These are phyloP conservation scores for Leptodontidium sp. DNA, from an alignment of 2,329 filamentous ascomycete genomes.

Conservation along the genomic window DNA sequence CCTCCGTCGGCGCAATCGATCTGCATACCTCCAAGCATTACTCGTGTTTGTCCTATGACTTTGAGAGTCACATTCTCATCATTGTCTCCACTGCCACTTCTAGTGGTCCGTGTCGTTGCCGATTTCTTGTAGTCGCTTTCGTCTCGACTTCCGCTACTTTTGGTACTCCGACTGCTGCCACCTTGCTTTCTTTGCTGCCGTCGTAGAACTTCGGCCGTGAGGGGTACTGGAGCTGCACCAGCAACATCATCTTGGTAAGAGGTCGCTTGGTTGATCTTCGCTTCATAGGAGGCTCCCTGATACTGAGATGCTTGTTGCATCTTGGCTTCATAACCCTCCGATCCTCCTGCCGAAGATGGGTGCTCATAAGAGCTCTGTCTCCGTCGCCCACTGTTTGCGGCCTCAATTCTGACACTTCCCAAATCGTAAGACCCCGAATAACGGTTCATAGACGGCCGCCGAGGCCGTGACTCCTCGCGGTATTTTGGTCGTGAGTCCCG, in stretches of 20 bases:
- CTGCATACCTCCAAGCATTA: constrained; percentile 64
- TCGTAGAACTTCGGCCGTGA: constrained; percentile 63
- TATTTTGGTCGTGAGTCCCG: constrained; percentile 29
- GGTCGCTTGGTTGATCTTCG: constrained; percentile 54
- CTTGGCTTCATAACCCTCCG: constrained; percentile 53
- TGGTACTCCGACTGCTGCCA: constrained; percentile 60
- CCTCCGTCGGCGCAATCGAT: constrained; percentile 67
- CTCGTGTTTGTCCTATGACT: constrained; percentile 62
- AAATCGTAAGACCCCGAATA: constrained; percentile 44
- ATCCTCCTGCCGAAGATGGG: constrained; percentile 28
- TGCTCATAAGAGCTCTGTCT: constrained; percentile 43
- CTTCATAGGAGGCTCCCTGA: constrained; percentile 53
- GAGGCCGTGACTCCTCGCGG: constrained; percentile 32
- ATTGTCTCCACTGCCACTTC: constrained; percentile 55
- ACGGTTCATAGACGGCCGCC: constrained; percentile 39
- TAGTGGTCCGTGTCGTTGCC: constrained; percentile 66
- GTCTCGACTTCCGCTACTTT: constrained; percentile 67
- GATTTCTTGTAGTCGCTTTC: constrained; percentile 70
- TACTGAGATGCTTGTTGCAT: constrained; percentile 56
- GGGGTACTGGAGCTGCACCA: constrained; percentile 53
- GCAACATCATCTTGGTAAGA: constrained; percentile 62
- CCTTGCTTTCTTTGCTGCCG: constrained; percentile 56
- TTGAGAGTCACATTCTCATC: constrained; percentile 70
- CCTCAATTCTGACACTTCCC: constrained; percentile 36
- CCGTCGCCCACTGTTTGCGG: constrained; percentile 41